phyloP scores from a whole-genome alignment of 2,329 filamentous ascomycete genomes.

The Beauveria pseudobassiana region DNA sequence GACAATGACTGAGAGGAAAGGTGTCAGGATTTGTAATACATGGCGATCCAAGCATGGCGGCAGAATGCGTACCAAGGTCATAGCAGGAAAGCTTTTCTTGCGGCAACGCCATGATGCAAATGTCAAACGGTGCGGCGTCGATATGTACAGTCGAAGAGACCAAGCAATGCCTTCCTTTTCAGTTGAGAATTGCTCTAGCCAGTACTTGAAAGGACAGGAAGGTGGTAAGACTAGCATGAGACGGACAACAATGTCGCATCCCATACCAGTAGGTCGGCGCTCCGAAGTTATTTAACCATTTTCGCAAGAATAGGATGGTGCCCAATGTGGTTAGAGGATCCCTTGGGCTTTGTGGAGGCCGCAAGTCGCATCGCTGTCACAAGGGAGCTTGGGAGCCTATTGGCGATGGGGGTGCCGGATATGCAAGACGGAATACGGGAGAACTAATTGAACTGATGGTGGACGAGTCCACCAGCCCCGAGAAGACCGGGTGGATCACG shows the following conservation, averaged over 20 bases:
- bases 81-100: slow-evolving; percentile 19
- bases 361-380: not conserved
- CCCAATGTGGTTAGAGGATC: not conserved
- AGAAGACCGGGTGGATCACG: not conserved
- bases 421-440: not conserved
- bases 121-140: no score
- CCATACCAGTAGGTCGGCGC: not conserved
- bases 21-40: slow-evolving; percentile 11
- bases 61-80: slow-evolving; percentile 34
- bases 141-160: not conserved
- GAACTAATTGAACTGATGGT: not conserved
- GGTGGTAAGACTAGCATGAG: not conserved
- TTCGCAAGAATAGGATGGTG: not conserved
- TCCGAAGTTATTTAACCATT: slow-evolving; percentile 1
- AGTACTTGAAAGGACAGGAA: no score
- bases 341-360: not conserved
- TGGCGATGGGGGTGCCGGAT: not conserved
- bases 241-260: not conserved
- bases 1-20: slow-evolving; percentile 60
- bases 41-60: not conserved
- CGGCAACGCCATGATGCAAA: slow-evolving; percentile 3
- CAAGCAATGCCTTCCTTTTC: not conserved
- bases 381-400: not conserved
- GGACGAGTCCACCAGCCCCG: not conserved
- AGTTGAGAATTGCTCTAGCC: no score